These are phyloP conservation scores for Tephrocybe sp. DNA, from an alignment of 768 basidiomycete genomes.

Conservation along the genomic window DNA sequence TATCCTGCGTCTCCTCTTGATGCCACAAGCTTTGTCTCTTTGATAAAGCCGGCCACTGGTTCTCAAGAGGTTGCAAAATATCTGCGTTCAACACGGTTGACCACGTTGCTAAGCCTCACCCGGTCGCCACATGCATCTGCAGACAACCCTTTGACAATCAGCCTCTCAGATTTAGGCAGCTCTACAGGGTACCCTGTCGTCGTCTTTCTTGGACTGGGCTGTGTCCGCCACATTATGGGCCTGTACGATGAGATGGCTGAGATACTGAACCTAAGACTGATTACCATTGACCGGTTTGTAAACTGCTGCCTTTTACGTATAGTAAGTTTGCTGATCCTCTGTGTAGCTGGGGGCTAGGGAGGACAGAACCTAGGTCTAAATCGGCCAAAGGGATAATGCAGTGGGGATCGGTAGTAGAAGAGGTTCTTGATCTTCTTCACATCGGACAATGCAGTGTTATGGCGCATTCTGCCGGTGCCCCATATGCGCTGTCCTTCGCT, in stretches of 20 bases:
- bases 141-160: slow-evolving; percentile 76
- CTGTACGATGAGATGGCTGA: slow-evolving; percentile 96
- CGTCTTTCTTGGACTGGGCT: slow-evolving; percentile 91
- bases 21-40: slow-evolving; percentile 34
- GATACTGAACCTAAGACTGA: slow-evolving; percentile 80
- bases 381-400: slow-evolving; percentile 79
- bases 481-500: slow-evolving; percentile 89
- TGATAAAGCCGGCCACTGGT: slow-evolving; percentile 43
- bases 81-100: slow-evolving; percentile 83
- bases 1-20: slow-evolving; percentile 51
- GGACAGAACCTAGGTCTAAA: slow-evolving; percentile 71
- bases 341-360: slow-evolving; percentile 87
- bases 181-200: slow-evolving; percentile 86
- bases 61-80: slow-evolving; percentile 84
- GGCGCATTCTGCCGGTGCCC: slow-evolving; percentile 95
- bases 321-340: slow-evolving; percentile 7
- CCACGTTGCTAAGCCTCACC: slow-evolving; percentile 76
- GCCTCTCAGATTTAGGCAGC: slow-evolving; percentile 90
- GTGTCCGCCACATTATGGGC: slow-evolving; percentile 93
- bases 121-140: slow-evolving; percentile 78
- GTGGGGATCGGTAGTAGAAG: slow-evolving; percentile 90
- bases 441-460: slow-evolving; percentile 84
- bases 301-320: slow-evolving; percentile 8
- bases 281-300: slow-evolving; percentile 86
- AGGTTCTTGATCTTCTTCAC: slow-evolving; percentile 79